Evolutionary conservation across 2,329 filamentous ascomycete genomes (phyloP).

Genomic region (Fusarium secorum): DNA sequence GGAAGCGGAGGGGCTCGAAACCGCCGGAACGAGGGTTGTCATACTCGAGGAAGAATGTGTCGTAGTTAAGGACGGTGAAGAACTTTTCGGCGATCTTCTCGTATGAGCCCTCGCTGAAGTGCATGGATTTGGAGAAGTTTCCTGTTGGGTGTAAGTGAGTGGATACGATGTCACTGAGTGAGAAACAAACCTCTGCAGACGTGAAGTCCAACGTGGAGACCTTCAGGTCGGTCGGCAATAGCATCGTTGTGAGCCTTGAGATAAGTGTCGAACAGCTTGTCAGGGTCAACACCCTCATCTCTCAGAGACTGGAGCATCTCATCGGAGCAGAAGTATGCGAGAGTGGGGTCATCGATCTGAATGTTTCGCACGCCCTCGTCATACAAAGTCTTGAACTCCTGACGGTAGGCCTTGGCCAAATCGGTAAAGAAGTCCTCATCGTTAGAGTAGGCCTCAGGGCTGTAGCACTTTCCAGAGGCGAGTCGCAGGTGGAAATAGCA

Average conservation of each 20-base stretch:
- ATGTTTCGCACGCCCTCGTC: slow-evolving; percentile 63
- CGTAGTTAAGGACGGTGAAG: slow-evolving; percentile 65
- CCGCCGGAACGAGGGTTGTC: slow-evolving; percentile 67
- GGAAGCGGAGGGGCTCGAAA: slow-evolving; percentile 67
- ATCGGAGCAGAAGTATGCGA: slow-evolving; percentile 73
- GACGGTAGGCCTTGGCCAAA: slow-evolving; percentile 62
- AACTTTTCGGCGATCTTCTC: slow-evolving; percentile 68
- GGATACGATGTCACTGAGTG: rapidly evolving
- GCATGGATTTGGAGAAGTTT: slow-evolving; percentile 69
- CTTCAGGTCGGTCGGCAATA: slow-evolving; percentile 65
- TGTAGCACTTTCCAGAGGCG: slow-evolving; percentile 61
- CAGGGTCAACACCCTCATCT: slow-evolving; percentile 66
- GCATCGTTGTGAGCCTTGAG: slow-evolving; percentile 78
- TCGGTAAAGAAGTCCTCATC: slow-evolving; percentile 66
- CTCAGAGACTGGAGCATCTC: slow-evolving; percentile 68
- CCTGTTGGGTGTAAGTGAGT: slow-evolving; percentile 40
- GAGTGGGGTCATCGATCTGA: slow-evolving; percentile 70
- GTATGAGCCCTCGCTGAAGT: slow-evolving; percentile 71
- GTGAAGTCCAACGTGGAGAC: slow-evolving; percentile 76
- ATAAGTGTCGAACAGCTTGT: slow-evolving; percentile 73
- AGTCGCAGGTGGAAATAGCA: slow-evolving; percentile 71
- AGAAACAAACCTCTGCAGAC: slow-evolving; percentile 52
- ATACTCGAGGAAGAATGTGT: slow-evolving; percentile 70
- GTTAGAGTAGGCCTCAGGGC: slow-evolving; percentile 58
- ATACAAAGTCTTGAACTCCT: slow-evolving; percentile 63